Evolutionary conservation across 805 yeast genomes (phyloP).

Genomic region (Candida xyloterini): DNA sequence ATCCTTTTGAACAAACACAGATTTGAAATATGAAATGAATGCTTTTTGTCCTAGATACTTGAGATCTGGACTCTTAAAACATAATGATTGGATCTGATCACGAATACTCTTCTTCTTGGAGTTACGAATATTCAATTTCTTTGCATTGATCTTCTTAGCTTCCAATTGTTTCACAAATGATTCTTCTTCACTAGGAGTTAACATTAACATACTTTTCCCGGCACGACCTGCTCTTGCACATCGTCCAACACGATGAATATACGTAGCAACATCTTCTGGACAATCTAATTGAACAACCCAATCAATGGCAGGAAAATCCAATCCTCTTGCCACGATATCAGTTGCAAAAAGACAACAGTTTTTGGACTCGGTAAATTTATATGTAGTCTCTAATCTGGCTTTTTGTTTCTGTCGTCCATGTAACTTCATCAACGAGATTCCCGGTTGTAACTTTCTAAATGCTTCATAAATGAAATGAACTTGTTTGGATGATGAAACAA

Average conservation of each 20-base stretch:
- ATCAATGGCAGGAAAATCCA: slow-evolving; percentile 89
- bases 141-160: slow-evolving; percentile 63
- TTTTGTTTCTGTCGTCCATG: slow-evolving; percentile 91
- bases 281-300: slow-evolving; percentile 95
- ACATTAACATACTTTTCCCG: slow-evolving; percentile 79
- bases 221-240: slow-evolving; percentile 82
- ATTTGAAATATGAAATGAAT: slow-evolving; percentile 84
- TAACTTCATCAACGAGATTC: slow-evolving; percentile 78
- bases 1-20: slow-evolving; percentile 82
- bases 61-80: slow-evolving; percentile 87
- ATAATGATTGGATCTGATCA: slow-evolving; percentile 81
- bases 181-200: slow-evolving; percentile 80
- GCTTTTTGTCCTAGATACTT: slow-evolving; percentile 96
- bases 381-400: slow-evolving; percentile 80
- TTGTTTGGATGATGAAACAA: slow-evolving; percentile 83
- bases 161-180: slow-evolving; percentile 65
- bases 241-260: slow-evolving; percentile 89
- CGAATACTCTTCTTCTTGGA: slow-evolving; percentile 71
- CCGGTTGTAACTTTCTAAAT: slow-evolving; percentile 85
- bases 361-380: slow-evolving; percentile 72
- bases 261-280: slow-evolving; percentile 87
- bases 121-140: slow-evolving; percentile 69
- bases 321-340: slow-evolving; percentile 88
- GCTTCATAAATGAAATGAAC: slow-evolving; percentile 88
- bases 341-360: slow-evolving; percentile 84